Percentiles rank a stretch among this genome's conserved stretches.
phyloP scores from a whole-genome alignment of 164 flowering plant genomes.

The Vitis rupestris region DNA sequence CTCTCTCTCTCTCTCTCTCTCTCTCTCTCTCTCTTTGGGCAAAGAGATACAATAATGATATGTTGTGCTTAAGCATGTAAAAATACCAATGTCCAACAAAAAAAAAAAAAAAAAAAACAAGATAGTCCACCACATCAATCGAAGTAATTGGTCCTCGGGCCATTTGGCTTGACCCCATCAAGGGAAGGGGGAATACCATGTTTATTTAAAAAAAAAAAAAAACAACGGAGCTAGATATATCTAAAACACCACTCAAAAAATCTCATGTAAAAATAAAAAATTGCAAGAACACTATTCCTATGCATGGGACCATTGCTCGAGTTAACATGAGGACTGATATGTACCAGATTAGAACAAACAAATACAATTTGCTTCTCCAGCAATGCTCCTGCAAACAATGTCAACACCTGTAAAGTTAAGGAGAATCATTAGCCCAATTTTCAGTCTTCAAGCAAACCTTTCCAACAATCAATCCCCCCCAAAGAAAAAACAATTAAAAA shows the following conservation, averaged over 20 bases:
- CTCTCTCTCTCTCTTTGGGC: no score
- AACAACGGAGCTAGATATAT: background rate
- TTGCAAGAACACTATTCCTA: background rate
- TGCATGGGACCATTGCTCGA: background rate
- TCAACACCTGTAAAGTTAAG: slow-evolving; percentile 58
- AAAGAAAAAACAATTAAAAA: no score
- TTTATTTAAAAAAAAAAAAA: no score
- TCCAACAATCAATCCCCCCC: no score
- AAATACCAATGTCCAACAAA: background rate
- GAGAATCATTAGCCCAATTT: slow-evolving; percentile 9
- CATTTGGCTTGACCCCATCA: background rate
- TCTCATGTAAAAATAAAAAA: background rate
- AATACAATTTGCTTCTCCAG: slow-evolving; percentile 91
- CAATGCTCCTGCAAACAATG: slow-evolving; percentile 85
- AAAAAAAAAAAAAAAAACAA: no score
- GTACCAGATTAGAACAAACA: slow-evolving; percentile 91
- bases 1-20: no score
- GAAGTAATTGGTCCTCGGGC: background rate
- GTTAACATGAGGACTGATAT: slow-evolving; percentile 1
- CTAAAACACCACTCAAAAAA: background rate
- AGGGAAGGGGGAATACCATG: background rate
- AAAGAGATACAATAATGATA: background rate
- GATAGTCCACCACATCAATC: background rate
- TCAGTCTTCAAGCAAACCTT: background rate
- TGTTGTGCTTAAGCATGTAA: background rate